Base-by-base conservation (phyloP, 805 yeast genomes). In the Cyberlindnera suaveolens region DNA sequence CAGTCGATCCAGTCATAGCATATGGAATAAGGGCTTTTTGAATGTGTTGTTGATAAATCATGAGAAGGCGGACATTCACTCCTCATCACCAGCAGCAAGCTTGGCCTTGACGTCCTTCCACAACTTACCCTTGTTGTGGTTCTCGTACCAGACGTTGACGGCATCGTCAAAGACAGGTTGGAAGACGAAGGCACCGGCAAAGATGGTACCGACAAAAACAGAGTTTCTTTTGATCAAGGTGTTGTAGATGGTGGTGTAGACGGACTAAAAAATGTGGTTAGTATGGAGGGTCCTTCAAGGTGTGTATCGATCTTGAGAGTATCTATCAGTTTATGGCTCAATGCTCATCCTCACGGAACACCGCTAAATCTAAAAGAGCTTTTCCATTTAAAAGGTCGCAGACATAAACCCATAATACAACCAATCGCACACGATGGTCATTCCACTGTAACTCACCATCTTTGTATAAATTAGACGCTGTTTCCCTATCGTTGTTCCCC, bases 221-320 rank as follows among this genome's bases (percentile, higher is more conserved):
- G 97, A 78, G 80, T 91, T 90, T 77, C 96, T 86, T 78, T 87
- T 87, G 77, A 86, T 82, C 44, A 84, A 57, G 31, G 73, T 66
- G 76, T 80, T 82, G 77, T 77, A 80, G 48, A 80, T 58, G 37
- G 77, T 63, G 36, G 83, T 61, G 55, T 67, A 60, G 54, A 65
- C 56, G 46, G 71, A 56, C 70, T 62, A 23, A 23, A 7, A 10
- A 10, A 10, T 23, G 46, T 6, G 46, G 46, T 39, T 42, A 43
- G 50, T 46, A 45, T 39, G 27, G 27, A 9, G 23, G 20, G 27
- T 10, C 13, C 27, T 23, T 23, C 27, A 23, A 23, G 27, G 11
- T 23, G 27, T 9, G 27, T 4, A 10, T 23, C 11, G 11, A 10
- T 23, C 27, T 8, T 23, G 11, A 23, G 11, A 9, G 27, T 8